Evolutionary conservation across 2,329 filamentous ascomycete genomes (phyloP), one percentile per base, ranked within the genome.

Genomic region (Kalaharituber pfeilii): DNA sequence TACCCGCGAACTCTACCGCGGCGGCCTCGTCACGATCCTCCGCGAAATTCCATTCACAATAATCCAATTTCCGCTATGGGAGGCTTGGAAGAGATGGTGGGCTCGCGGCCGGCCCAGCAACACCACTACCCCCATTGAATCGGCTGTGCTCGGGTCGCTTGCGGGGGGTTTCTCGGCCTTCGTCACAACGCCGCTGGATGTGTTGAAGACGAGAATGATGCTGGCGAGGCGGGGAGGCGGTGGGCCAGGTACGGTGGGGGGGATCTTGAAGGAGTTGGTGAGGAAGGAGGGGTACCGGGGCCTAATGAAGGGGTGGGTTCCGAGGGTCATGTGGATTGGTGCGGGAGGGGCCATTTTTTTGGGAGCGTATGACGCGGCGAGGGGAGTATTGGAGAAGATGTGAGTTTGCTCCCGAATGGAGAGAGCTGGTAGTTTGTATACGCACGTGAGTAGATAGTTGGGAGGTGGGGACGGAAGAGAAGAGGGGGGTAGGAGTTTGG

Each of bases 171-270:
- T 95, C 36, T 87, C 91, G 0, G 91, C 91, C 0, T 89, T 78
- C 0, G 67, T 89, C 56, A 98, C 91, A 24, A 98, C 91, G 52
- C 91, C 91, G 36, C 71, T 98, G 59, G 91, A 98, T 69, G 91
- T 98, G 58, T 73, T 98, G 62, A 98, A 98, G 78, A 98, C 91
- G 60, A 75, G 91, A 60, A 82, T 96, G 69, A 98, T 98, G 91
- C 72, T 98, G 62, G 82, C 84, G 13, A 76, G 79, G 64, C 78
- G 6, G 15, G 25, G 26, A 5, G n/a, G 15, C 8, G 1, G n/a
- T 9, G n/a, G n/a, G 11, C 30, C 30, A 9, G 30, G n/a, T 11
- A 36, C 53, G 9, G 51, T 56, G 51, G 49, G 8, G 27, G 29
- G 56, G 20, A 63, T 58, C 22, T 51, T 64, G 6, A 53, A 53